These are phyloP conservation scores for Paraglomus brasilianum DNA, from an alignment of 192 early-diverging fungal species.

Conservation along the genomic window DNA sequence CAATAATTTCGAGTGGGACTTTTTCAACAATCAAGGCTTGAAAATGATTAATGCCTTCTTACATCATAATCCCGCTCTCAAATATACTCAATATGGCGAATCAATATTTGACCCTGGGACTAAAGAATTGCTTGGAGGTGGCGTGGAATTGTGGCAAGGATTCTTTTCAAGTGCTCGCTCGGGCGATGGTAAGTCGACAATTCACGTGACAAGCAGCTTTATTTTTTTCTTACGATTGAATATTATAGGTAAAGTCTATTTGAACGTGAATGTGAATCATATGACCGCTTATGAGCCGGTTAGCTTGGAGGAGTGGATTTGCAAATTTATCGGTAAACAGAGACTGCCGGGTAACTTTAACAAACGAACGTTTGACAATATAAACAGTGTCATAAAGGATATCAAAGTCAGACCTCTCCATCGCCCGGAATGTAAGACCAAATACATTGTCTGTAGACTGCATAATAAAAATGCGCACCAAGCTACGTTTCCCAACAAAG, in stretches of 20 bases:
- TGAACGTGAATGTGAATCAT: conserved; percentile 25
- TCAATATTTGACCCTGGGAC: conserved; percentile 29
- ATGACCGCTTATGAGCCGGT: conserved; percentile 15
- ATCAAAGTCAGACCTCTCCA: conserved; percentile 14
- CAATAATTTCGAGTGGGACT: too few species aligned
- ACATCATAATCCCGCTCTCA: conserved; percentile 35
- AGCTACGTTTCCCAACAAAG: not conserved
- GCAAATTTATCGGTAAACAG: not conserved
- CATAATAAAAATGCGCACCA: conserved; percentile 9
- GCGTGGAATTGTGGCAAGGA: conserved; percentile 82
- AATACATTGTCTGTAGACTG: not conserved
- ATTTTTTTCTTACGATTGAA: too few species aligned
- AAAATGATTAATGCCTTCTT: conserved; percentile 40
- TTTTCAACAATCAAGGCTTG: not conserved
- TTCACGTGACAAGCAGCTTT: not conserved
- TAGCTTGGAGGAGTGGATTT: not conserved
- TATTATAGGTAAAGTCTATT: conserved; percentile 12
- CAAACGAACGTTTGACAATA: not conserved
- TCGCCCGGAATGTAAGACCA: conserved; percentile 17
- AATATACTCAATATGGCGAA: conserved; percentile 36
- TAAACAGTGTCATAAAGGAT: not conserved
- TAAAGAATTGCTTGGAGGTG: conserved; percentile 49
- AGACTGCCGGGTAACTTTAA: not conserved
- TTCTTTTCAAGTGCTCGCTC: conserved; percentile 78
- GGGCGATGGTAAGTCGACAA: conserved; percentile 41